Conservation (phyloP, 2,329 filamentous ascomycete species). For the Monilinia aucupariae region DNA sequence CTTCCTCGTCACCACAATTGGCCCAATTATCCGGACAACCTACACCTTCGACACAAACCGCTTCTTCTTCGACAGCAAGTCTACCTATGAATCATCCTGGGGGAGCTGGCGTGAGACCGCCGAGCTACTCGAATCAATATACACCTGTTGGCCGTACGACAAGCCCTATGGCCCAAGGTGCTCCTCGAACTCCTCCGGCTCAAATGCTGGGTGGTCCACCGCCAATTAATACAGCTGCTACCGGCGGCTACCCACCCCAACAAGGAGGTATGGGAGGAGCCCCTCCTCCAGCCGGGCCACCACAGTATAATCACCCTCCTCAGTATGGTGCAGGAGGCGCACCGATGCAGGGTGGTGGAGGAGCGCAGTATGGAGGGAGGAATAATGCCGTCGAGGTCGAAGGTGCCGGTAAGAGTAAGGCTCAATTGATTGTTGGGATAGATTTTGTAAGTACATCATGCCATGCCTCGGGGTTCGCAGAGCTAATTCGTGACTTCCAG, state of each 20-base stretch:
- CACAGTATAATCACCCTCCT: conserved; percentile 33
- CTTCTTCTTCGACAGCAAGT: conserved; percentile 46
- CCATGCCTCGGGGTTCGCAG: conserved; percentile 19
- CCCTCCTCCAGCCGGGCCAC: conserved; percentile 32
- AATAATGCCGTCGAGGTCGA: conserved; percentile 67
- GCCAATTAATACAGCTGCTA: conserved; percentile 60
- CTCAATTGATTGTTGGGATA: conserved; percentile 96
- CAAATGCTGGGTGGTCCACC: conserved; percentile 52
- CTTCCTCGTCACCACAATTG: conserved; percentile 28
- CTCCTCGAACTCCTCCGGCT: conserved; percentile 34
- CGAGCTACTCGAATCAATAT: conserved; percentile 58
- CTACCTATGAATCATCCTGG: conserved; percentile 60
- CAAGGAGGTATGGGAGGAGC: conserved; percentile 38
- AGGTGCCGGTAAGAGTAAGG: conserved; percentile 82
- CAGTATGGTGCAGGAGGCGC: conserved; percentile 31
- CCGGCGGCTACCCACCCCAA: conserved; percentile 54
- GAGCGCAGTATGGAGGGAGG: conserved; percentile 32
- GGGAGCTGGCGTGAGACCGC: conserved; percentile 53
- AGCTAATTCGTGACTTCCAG: conserved; percentile 42
- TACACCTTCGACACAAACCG: conserved; percentile 35
- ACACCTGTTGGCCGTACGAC: conserved; percentile 49
- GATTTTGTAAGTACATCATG: conserved; percentile 71
- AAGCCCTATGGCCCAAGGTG: conserved; percentile 32
- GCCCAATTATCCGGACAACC: conserved; percentile 28
- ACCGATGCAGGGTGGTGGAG: conserved; percentile 25